These are phyloP conservation scores for Gonapodya prolifera DNA, from an alignment of 192 early-diverging fungal species.

Conservation along the genomic window DNA sequence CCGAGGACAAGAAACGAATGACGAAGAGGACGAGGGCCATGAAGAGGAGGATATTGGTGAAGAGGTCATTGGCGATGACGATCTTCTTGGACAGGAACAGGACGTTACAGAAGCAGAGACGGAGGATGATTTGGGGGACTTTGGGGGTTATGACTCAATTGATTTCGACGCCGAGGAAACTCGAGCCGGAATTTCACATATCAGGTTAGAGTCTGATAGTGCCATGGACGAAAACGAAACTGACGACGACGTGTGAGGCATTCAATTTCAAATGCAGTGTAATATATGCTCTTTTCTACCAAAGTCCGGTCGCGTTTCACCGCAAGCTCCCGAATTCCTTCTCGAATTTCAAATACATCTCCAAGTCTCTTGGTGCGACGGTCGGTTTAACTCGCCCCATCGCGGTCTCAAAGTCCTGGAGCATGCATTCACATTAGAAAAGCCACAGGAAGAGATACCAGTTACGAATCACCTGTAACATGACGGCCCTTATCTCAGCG, in stretches of 20 bases:
- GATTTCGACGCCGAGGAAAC: too few relatives aligned
- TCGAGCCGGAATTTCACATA: neutral
- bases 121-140: too few relatives aligned
- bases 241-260: neutral
- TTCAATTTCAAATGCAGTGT: neutral
- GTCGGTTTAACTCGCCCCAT: neutral
- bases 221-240: neutral
- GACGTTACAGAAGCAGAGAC: too few relatives aligned
- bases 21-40: neutral
- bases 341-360: neutral
- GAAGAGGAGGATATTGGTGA: neutral
- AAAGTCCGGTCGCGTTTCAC: neutral
- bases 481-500: neutral
- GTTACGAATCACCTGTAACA: neutral
- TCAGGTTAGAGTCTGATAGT: neutral
- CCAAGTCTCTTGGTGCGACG: neutral
- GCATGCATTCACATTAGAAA: neutral
- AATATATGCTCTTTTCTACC: neutral
- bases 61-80: neutral
- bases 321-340: neutral
- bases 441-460: too few relatives aligned
- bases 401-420: conserved; percentile 1
- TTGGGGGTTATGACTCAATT: too few relatives aligned
- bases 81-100: neutral
- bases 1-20: neutral